Base-by-base conservation (phyloP, 495 filamentous ascomycete species). In the Xylaria intraflava region DNA sequence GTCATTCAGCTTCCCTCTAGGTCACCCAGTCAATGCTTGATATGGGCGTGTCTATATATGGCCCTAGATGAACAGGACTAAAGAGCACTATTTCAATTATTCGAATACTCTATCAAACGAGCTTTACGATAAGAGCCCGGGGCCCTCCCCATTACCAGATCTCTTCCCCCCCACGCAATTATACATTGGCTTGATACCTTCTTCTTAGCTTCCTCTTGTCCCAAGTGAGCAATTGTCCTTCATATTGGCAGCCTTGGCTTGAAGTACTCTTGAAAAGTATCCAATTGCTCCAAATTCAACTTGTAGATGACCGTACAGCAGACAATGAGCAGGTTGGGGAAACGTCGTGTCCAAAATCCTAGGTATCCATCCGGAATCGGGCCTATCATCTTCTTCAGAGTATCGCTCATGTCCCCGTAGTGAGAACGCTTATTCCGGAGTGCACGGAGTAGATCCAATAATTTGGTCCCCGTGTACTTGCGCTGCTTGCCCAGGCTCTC, bases 381-480 rank as follows among this genome's bases (percentile, higher is more conserved):
- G 1, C 90, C 92, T 49, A 96, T 88, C 59, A 84, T 77, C 61
- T 81, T 77, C 72, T 90, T 90, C 53, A 95, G 79, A 40, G 82
- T 66, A 9, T 88, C 85, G 9, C 86, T 81, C 81, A 98, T 84
- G 57, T 96, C 87, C 55, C 96, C 87, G 69, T 92, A 94, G 68
- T 97, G 92, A 55, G 93, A 88, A 55, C 85, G 84, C 78, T 98
- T 98, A 66, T 98, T 98, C n/a, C 93, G 77, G 53, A 98, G 71
- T 8, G 90, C 94, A 6, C 93, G 82, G 20, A 97, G 69, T 19
- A 98, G 73, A 72, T 98, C 93, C 46, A 97, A 70, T 67, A 98
- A 78, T 40, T 80, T 81, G 0, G 77, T 77, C 0, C 90, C 90
- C 2, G 86, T 91, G 67, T 98, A 98, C 60, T 96, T 96, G 63